These are phyloP conservation scores for Helicostylum pulchrum DNA, from an alignment of 192 early-diverging fungal species.

Conservation along the genomic window DNA sequence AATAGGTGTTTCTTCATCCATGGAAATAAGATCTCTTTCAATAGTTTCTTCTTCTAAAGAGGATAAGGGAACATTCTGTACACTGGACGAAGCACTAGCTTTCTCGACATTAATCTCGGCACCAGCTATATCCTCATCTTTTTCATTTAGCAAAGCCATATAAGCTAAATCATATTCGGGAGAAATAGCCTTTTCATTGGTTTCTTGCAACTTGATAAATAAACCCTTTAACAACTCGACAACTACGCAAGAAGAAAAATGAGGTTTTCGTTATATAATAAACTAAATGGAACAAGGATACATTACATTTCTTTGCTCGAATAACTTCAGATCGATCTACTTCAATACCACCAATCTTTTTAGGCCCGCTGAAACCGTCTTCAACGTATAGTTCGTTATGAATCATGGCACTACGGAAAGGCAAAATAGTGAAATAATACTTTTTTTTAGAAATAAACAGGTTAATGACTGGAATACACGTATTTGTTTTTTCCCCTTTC, in stretches of 20 bases:
- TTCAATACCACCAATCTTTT: constrained; percentile 45
- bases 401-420: constrained; percentile 61
- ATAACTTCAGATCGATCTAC: constrained; percentile 40
- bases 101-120: neutral
- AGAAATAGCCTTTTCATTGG: constrained; percentile 41
- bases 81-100: neutral
- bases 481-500: neutral
- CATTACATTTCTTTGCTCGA: constrained; percentile 51
- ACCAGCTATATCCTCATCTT: constrained; percentile 8
- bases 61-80: neutral
- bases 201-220: constrained; percentile 48
- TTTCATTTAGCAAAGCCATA: constrained; percentile 49
- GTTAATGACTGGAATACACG: neutral
- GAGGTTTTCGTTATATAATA: neutral
- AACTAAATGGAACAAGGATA: neutral
- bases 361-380: constrained; percentile 40
- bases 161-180: constrained; percentile 57
- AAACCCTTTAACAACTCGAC: constrained; percentile 49
- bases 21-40: neutral
- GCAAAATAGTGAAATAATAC: constrained; percentile 66
- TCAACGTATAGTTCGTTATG: constrained; percentile 44
- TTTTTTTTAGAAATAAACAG: constrained; percentile 13
- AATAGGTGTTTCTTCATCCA: neutral
- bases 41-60: neutral
- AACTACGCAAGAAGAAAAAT: constrained; percentile 28